Evolutionary conservation across 345 rosid genomes (phyloP).

Genomic region (Passiflora organensis): DNA sequence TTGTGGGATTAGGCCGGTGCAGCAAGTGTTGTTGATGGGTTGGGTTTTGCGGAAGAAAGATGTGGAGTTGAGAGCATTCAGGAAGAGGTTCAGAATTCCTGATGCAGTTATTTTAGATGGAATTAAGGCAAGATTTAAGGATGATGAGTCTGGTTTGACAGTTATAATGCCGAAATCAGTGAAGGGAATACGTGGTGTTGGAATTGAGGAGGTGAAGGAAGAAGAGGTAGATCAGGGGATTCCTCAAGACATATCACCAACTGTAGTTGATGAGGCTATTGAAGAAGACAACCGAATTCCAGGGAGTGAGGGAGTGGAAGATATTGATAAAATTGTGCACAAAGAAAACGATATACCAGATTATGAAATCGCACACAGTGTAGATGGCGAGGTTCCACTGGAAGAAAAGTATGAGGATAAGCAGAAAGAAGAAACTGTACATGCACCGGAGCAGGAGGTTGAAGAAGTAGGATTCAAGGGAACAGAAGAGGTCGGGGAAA

Average conservation of each 20-base stretch:
- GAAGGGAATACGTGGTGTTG: slow-evolving; percentile 45
- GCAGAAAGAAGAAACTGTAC: not conserved
- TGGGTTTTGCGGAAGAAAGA: slow-evolving; percentile 57
- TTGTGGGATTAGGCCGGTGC: slow-evolving; percentile 57
- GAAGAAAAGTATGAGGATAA: not conserved
- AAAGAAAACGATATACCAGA: slow-evolving; percentile 9
- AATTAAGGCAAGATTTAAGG: slow-evolving; percentile 61
- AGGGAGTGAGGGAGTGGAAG: slow-evolving; percentile 5
- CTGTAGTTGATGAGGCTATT: slow-evolving; percentile 11
- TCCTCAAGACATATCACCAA: slow-evolving; percentile 11
- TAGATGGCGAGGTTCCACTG: not conserved
- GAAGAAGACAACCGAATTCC: slow-evolving; percentile 5
- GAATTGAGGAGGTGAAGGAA: slow-evolving; percentile 50
- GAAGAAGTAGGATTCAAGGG: slow-evolving; percentile 4
- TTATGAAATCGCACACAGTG: slow-evolving; percentile 4
- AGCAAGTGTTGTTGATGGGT: slow-evolving; percentile 57
- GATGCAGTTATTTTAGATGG: slow-evolving; percentile 48
- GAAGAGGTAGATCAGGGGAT: slow-evolving; percentile 7
- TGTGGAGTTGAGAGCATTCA: slow-evolving; percentile 50
- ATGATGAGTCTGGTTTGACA: slow-evolving; percentile 43
- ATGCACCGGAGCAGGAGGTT: no score
- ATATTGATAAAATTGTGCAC: slow-evolving; percentile 13
- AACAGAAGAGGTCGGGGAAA: slow-evolving; percentile 15
- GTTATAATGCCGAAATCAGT: slow-evolving; percentile 61
- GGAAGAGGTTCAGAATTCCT: slow-evolving; percentile 57